Evolutionary conservation across 192 early-diverging fungal species (phyloP), one percentile per base, ranked within the genome.

Genomic region (Coemansia furcata): DNA sequence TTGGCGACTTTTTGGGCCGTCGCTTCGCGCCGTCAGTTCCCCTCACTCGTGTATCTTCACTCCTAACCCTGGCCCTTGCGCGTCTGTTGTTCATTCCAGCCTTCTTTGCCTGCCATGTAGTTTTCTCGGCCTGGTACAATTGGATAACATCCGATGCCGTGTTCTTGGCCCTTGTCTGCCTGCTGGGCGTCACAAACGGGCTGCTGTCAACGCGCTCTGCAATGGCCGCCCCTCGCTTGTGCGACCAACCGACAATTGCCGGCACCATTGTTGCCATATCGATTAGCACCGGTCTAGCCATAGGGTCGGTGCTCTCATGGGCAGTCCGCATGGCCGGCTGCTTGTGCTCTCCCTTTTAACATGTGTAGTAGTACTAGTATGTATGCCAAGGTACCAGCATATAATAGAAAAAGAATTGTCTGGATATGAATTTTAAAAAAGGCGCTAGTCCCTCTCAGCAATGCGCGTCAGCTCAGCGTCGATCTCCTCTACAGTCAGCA

Each of bases 401-500:
- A 40, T 10, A 29, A 66, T 32, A 42, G 32, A 69, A 36, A 63
- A 39, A 62, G n/a, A 59, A 59, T 32, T 64, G 42, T 14, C 39
- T 44, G 26, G 29, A 36, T 23, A 68, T 36, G 30, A 50, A 57
- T 17, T 35, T 44, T 33, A 42, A 57, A 43, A 14, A 43, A 26
- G 10, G 30, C 33, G 35, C 47, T 73, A 83, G 73, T 83, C 81
- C 60, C 69, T 78, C 61, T 83, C 81, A 4, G 81, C 81, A 65
- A 83, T 83, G 65, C 81, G 76, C 40, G 69, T 72, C 21, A 83
- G 81, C 66, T 83, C 76, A 19, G 63, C 63, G 63, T 83, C 98
- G 72, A 99, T 99, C 70, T 98, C 92, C 9, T 83, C 80, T 46
- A 84, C 84, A 14, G 85, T 82, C 66, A 99, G 77, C 26, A 85